Evolutionary conservation across 2,329 filamentous ascomycete species (phyloP), one percentile per base, ranked within the genome.

Genomic region (Botrytis cinerea): DNA sequence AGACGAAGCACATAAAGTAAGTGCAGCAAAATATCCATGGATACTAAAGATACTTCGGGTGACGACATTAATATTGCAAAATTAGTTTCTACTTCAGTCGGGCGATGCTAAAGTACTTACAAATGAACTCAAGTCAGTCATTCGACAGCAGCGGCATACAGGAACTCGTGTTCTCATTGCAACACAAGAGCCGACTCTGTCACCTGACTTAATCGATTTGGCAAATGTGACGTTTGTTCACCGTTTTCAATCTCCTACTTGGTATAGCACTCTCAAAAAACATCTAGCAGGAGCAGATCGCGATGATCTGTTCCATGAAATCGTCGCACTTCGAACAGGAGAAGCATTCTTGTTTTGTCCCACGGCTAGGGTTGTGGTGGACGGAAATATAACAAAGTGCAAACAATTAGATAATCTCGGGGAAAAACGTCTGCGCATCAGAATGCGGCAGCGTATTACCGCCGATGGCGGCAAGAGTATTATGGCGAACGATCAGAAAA

Each of bases 171-270:
- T 94, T 10, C 80, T 95, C 62, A 90, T 95, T 54, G 90, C 92
- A 0, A 95, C 92, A 0, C 92, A 96, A 79, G 92, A 95, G 78
- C 93, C 92, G 0, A 93, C 91, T 0, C 85, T 95, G 10, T 91
- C 90, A 0, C 88, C 89, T 0, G 85, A 86, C 28, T 85, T 96
- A 0, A 85, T 95, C 0, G 91, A 93, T 71, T 83, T 95, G 0
- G 94, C 90, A 80, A 90, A 88, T 1, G 83, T 92, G n/a, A 92
- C 89, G 0, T 85, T 94, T n/a, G 88, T 94, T 0, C 92, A 95
- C 78, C 86, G 90, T 0, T 95, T 95, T 80, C 89, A 85, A 0
- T 90, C 88, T 0, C 91, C 91, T 0, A 85, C 85, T 1, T 93
- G 91, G 91, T 67, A 79, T 25, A 38, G 64, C 22, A 72, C 71